Percentiles rank a stretch among this genome's conserved stretches.
Evolutionary conservation across 192 early-diverging fungal species (phyloP).

Genomic region (Coemansia sp.): DNA sequence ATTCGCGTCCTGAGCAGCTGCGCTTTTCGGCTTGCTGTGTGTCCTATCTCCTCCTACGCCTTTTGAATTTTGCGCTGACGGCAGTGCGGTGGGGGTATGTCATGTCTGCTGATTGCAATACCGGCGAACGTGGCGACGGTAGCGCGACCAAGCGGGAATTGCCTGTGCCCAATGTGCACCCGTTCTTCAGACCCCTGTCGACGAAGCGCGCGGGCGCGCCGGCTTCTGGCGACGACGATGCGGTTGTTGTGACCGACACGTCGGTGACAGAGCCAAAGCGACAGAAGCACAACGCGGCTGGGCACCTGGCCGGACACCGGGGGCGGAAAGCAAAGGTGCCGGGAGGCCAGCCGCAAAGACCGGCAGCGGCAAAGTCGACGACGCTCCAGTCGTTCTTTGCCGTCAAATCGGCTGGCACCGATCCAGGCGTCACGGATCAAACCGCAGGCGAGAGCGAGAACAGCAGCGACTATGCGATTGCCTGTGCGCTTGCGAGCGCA

Average conservation of each 20-base stretch:
- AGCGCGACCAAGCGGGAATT: background rate
- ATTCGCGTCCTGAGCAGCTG: no score
- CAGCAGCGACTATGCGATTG: no score
- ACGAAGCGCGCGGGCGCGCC: conserved; percentile 9
- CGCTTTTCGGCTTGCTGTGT: no score
- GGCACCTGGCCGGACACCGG: conserved; percentile 5
- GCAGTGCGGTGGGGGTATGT: no score
- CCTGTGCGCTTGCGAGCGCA: background rate
- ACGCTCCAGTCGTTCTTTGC: conserved; percentile 41
- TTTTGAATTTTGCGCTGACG: no score
- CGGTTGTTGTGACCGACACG: background rate
- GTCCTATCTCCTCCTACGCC: no score
- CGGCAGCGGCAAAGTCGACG: background rate
- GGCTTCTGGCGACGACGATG: background rate
- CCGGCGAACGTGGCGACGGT: background rate
- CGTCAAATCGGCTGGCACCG: background rate
- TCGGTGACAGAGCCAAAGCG: conserved; percentile 13
- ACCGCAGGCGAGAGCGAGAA: no score
- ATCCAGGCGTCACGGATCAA: no score
- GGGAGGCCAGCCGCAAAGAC: background rate
- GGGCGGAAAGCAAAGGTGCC: conserved; percentile 10
- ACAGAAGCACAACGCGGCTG: conserved; percentile 14
- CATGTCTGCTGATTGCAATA: no score
- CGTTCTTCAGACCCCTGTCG: conserved; percentile 33
- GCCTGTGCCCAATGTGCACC: conserved; percentile 2